Evolutionary conservation across 768 basidiomycete species (phyloP).

Genomic region (Phanerodontia chrysosporium): DNA sequence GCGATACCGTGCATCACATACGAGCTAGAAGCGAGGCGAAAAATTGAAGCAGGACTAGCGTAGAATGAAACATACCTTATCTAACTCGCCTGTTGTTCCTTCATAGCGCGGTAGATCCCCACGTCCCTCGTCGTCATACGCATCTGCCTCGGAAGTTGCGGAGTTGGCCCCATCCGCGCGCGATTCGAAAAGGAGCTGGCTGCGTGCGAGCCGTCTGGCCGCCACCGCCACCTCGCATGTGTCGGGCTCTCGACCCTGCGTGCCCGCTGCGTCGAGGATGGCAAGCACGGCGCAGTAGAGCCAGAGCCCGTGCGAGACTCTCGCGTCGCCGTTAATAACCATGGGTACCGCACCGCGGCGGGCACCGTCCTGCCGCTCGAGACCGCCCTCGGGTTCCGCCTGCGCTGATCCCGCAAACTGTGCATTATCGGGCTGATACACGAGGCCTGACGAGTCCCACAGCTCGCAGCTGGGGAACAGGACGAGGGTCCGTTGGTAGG

Average conservation of each 20-base stretch:
- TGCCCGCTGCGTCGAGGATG: neutral
- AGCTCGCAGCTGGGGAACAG: neutral
- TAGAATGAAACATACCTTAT: constrained; percentile 5
- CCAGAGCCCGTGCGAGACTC: constrained; percentile 18
- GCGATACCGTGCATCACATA: neutral
- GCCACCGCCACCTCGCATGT: constrained; percentile 1
- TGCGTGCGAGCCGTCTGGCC: constrained; percentile 6
- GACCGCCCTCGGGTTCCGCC: neutral
- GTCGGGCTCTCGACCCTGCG: neutral
- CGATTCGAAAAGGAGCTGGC: neutral
- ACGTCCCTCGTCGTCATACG: constrained; percentile 11
- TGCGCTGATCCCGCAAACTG: neutral
- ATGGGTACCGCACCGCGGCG: constrained; percentile 1
- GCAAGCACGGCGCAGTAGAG: constrained; percentile 16
- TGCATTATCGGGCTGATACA: constrained; percentile 3
- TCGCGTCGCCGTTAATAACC: constrained; percentile 22
- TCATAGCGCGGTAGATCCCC: constrained; percentile 1
- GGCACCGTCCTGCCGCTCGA: neutral
- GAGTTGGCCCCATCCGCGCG: neutral
- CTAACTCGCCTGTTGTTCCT: neutral
- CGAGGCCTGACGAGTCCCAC: constrained; percentile 7
- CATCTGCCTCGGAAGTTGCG: neutral
- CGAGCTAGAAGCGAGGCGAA: neutral
- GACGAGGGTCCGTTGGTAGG: neutral
- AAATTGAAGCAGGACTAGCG: neutral